Base-by-base conservation (phyloP, 2,329 filamentous ascomycete genomes). In the Paramyrothecium roridum region DNA sequence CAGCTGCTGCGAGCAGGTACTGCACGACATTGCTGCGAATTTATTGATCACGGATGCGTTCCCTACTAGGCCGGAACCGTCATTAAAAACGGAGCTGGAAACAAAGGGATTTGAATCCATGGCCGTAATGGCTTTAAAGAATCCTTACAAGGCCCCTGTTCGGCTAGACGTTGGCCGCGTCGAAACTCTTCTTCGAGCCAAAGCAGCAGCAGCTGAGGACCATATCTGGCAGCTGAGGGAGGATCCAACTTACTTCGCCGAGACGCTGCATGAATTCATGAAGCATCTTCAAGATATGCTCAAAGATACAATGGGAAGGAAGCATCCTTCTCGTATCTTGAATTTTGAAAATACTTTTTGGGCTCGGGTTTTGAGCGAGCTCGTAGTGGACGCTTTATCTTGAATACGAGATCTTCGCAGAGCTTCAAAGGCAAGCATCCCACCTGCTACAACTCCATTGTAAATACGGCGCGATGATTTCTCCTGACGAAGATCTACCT, bases 181-280 rank as follows among this genome's bases (percentile, higher is more conserved):
- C 1, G 67, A 74, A 43, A 63, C 67, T 2, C 60, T 86, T 3
- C 67, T 83, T 1, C 63, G 62, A 2, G 78, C 79, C 0, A 75
- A 71, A 56, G 61, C 61, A 1, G 62, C 70, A 0, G 71, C 72
- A 3, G 74, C 76, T 1, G 76, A 82, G 54, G 82, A 86, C 63
- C 80, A 85, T 59, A 47, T 85, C 0, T 82, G 76, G 76, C 61
- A 73, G 0, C 67, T 87, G 3, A 74, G 83, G 8, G 83, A 87
- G 60, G 84, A 87, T 61, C 83, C 83, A 0, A 67, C 67, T 1
- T 86, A 85, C 65, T 86, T 86, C 58, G 66, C 72, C 3, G 70
- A 80, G 2, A 54, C 66, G 1, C 47, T 83, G 1, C 57, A 63
- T 10, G 77, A 81, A 1, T 61, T 63, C 26, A 71, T 68, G 21